Evolutionary conservation across 192 early-diverging fungal genomes (phyloP), one percentile per base, ranked within the genome.

Genomic region (Backusella macrospora): DNA sequence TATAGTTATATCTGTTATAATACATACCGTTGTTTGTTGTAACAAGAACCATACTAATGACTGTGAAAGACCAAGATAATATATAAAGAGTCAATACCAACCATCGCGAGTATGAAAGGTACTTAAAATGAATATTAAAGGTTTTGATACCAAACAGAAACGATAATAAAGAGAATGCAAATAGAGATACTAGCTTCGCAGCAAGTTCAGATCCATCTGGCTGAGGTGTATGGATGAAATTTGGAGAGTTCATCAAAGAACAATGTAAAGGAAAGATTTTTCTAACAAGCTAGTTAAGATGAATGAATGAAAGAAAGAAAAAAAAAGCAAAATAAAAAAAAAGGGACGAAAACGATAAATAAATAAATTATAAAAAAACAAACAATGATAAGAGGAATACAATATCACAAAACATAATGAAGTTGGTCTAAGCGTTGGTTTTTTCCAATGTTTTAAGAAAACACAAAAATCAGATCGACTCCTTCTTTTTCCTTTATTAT

Each of bases 41-140:
- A 6, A 80, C 78, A 5, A 86, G 65, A 43, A 83, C 65, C 7
- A 76, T 75, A 5, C 80, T 76, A 13, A 73, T 66, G 23, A 78
- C 6, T 1, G 82, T 78, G 42, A 86, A 86, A 15, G 82, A 76
- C 84, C 84, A 86, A 14, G 84, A 86, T 49, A 73, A 62, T 16
- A 86, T n/a, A 62, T 83, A 83, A 10, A 86, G 80, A 23, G 18
- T 15, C 39, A 82, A 62, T 13, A 86, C 80, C 3, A 86, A 75
- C 16, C 71, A 74, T 21, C 82, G 66, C 13, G 80, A 74, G 42
- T 82, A 81, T 64, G 70, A 64, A n/a, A 80, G 64, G 13, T 80
- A 75, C 26, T 66, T 75, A 55, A 64, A 80, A 10, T 72, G 69
- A n/a, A 72, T 59, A 48, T 76, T 72, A 21, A 38, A 75, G n/a